phyloP scores from a whole-genome alignment of 2,329 filamentous ascomycete genomes.

The Diaporthe velutina region DNA sequence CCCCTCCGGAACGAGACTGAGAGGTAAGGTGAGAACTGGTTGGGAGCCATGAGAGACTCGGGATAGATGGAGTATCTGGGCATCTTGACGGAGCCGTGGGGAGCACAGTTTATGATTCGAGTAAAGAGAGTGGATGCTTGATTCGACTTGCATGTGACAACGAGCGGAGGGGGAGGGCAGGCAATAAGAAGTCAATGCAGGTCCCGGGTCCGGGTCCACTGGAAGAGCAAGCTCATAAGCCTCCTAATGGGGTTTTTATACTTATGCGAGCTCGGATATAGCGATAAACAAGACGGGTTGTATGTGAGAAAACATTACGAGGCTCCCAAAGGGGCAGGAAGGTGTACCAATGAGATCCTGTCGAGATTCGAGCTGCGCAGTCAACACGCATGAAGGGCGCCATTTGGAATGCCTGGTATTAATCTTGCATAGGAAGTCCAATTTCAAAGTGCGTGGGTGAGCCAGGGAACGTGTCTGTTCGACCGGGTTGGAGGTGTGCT shows the following conservation, averaged over 20 bases:
- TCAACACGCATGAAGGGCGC: slow-evolving; percentile 1
- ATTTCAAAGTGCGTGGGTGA: slow-evolving; percentile 12
- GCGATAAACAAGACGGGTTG: slow-evolving; percentile 6
- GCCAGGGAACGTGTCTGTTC: slow-evolving; percentile 2
- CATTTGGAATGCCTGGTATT: neutral
- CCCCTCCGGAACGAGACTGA: slow-evolving; percentile 37
- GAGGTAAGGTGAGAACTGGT: slow-evolving; percentile 34
- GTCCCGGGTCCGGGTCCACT: neutral
- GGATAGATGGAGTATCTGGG: slow-evolving; percentile 34
- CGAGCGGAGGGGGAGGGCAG: neutral
- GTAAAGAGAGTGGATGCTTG: neutral
- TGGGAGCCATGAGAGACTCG: slow-evolving; percentile 35
- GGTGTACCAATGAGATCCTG: neutral
- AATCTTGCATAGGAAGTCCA: slow-evolving; percentile 14
- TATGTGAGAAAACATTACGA: slow-evolving; percentile 9
- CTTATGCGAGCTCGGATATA: neutral
- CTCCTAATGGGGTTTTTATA: slow-evolving; percentile 13
- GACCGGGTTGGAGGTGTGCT: neutral
- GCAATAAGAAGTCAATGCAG: neutral
- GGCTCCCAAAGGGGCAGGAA: neutral
- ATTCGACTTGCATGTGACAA: slow-evolving; percentile 9
- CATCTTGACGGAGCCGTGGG: slow-evolving; percentile 18
- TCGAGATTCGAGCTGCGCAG: neutral
- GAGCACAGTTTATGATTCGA: neutral
- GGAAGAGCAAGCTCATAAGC: neutral